Base-by-base conservation (phyloP, 129 eudicot species). In the Flaveria bidentis region DNA sequence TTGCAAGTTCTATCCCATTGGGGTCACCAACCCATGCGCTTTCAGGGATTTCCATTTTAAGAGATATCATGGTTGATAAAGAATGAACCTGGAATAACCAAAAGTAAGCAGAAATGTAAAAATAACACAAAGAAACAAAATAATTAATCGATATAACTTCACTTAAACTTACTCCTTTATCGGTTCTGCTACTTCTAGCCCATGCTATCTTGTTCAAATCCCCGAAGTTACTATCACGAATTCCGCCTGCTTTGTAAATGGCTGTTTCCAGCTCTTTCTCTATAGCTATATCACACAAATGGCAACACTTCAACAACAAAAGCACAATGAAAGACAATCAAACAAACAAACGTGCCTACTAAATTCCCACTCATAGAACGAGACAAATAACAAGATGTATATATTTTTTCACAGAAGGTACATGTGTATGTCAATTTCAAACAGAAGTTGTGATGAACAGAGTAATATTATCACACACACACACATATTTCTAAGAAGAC, bases 151-250 rank as follows among this genome's bases (percentile, higher is more conserved):
- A 20, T 36, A 56, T 20, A 66, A 57, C 15, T 64, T 72, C 41
- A 56, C 1, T 69, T 64, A 30, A 80, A 73, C 92, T 88, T 84
- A 93, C 98, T 82, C 98, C 98, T 85, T 93, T 93, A 75, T 93
- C 98, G 9, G 98, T 93, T 49, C 98, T 85, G 78, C 98, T 93
- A 84, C 98, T 93, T 85, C 96, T 90, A 41, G 90, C 92, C 98
- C 97, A 93, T 17, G 84, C 89, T 82, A 93, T 84, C 79, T 91
- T 93, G 67, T 88, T 74, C 87, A 93, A 84, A 81, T 88, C 80
- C 83, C 98, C 98, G 52, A 76, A 93, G 70, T 93, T 93, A 80
- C 96, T 88, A 47, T 93, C 98, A 50, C 88, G 84, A 69, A 93
- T 93, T 56, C 98, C 98, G 17, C 98, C 97, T 64, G 93, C 98